Evolutionary conservation across 106 monocot species (phyloP).

Genomic region (Phalaenopsis equestris): DNA sequence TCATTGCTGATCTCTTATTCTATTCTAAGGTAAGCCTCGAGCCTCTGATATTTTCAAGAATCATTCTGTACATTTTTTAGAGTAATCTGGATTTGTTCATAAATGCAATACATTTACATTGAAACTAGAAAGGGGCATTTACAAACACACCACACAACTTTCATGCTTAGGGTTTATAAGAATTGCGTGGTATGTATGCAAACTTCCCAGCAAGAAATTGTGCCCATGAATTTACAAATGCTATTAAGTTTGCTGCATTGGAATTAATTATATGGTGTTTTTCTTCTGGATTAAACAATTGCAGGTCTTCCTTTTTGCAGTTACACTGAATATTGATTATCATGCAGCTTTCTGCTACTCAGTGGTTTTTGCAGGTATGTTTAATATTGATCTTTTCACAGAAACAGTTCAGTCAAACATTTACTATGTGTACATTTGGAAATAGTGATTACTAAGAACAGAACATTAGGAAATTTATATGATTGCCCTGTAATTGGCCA

Average conservation of each 20-base stretch:
- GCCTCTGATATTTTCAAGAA: not conserved
- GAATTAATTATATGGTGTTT: conserved; percentile 1
- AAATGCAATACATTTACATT: not conserved
- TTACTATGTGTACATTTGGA: no score
- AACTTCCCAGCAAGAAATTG: not conserved
- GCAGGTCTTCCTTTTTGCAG: conserved; percentile 66
- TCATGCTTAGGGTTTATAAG: no score
- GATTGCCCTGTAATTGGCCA: not conserved
- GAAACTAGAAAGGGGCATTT: no score
- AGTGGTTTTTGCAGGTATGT: conserved; percentile 55
- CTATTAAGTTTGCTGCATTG: not conserved
- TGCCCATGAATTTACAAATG: not conserved
- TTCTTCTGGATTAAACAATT: not conserved
- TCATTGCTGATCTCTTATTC: conserved; percentile 51
- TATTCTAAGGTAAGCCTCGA: conserved; percentile 64
- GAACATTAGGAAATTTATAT: not conserved
- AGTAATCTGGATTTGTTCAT: not conserved
- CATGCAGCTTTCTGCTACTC: conserved; percentile 52
- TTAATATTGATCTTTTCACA: not conserved
- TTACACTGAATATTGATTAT: conserved; percentile 47
- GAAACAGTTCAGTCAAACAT: not conserved
- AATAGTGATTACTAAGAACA: no score
- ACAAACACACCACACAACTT: no score
- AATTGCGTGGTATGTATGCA: no score
- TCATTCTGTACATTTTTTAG: not conserved